phyloP scores from a whole-genome alignment of 306 rosid species.

The Quercus alba region DNA sequence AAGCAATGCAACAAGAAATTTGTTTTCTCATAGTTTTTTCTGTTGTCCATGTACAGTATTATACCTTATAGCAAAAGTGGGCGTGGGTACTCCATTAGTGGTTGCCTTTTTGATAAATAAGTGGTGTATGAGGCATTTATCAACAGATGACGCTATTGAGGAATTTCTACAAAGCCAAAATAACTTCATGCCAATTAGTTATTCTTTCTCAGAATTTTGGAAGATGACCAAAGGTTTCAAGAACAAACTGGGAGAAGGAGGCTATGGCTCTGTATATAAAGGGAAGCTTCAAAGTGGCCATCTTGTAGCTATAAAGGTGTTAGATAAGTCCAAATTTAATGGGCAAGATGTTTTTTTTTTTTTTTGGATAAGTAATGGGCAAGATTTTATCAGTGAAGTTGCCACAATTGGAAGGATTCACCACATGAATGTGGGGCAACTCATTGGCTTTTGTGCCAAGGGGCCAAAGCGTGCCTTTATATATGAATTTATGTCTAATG shows the following conservation, averaged over 20 bases:
- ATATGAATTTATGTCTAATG: conserved; percentile 20
- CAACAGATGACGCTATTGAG: conserved; percentile 4
- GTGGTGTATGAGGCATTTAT: conserved; percentile 30
- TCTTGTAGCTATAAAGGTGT: conserved; percentile 11
- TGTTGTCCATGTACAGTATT: neutral
- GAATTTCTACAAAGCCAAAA: neutral
- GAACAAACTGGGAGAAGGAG: conserved; percentile 17
- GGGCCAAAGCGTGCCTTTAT: conserved; percentile 9
- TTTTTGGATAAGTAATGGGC: conserved; percentile 3
- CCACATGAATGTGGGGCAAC: conserved; percentile 11
- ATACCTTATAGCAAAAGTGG: neutral
- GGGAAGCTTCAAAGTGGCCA: conserved; percentile 13
- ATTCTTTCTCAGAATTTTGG: conserved; percentile 16
- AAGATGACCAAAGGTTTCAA: conserved; percentile 11
- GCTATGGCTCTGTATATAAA: conserved; percentile 8
- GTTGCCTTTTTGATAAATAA: neutral
- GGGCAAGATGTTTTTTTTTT: conserved; percentile 20
- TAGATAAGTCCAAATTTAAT: neutral
- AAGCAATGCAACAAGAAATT: neutral
- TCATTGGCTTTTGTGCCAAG: conserved; percentile 18
- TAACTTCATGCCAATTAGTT: conserved; percentile 10
- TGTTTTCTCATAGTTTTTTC: neutral
- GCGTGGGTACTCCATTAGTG: neutral
- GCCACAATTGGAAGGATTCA: conserved; percentile 7
- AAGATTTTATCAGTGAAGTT: conserved; percentile 19